Base-by-base conservation (phyloP, 2,329 filamentous ascomycete genomes). In the Fusarium brachygibbosum region DNA sequence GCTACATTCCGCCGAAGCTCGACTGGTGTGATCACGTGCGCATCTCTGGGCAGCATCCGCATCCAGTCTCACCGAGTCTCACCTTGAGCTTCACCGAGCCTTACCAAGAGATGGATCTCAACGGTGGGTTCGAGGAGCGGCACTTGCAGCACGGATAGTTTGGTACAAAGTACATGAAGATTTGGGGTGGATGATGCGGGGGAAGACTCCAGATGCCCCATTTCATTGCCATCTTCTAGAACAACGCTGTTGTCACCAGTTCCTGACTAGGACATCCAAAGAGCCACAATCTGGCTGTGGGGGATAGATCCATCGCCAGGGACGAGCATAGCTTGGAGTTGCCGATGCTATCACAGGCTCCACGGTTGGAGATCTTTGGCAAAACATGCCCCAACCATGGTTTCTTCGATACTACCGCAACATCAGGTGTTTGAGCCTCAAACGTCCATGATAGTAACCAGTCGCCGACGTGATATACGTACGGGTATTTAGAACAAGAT, bases 61-160 rank as follows among this genome's bases (percentile, higher is more conserved):
- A 38, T 50, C 21, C 23, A 37, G 48, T 10, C 25, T 64, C 56
- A 69, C 63, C 64, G 51, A 57, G 31, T 29, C 34, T 60, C 62
- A 66, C 62, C 62, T 42, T 4, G 19, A 16, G 25, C 19, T 52
- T 71, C 61, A 71, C 68, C 65, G 63, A 55, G 48, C 55, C 62
- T 69, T 65, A 71, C 51, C 61, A 68, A 48, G 49, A 53, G 66
- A 69, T 70, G 66, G 66, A 69, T 70, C 62, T 69, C 66, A 63
- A 54, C 66, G 40, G 66, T 69, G 66, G 66, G 29, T 69, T 70
- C 52, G 35, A 16, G 67, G 68, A 68, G 68, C 66, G 68, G 73
- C 64, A 71, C 71, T 74, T 75, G 73, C 70, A 75, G 73, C 71
- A 74, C 71, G 70, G 71, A 75, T 74, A 56, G 69, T 65, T 56